Percentiles rank a stretch among this genome's conserved stretches.
phyloP scores from a whole-genome alignment of 257 asterid species.

The Nicotiana paniculata region DNA sequence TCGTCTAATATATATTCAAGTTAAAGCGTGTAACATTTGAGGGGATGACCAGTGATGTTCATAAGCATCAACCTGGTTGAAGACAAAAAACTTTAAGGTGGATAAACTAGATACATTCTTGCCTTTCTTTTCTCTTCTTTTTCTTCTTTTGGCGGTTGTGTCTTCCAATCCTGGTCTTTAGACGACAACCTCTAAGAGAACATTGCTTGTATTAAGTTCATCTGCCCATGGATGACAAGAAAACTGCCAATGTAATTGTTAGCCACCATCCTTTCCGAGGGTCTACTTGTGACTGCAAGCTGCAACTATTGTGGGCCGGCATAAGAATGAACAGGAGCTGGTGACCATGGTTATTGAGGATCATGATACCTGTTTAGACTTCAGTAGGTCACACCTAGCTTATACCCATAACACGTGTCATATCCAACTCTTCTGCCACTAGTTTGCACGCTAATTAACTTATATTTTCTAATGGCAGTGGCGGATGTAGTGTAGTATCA shows the following conservation, averaged over 20 bases:
- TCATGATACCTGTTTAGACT: not conserved
- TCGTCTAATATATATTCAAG: not conserved
- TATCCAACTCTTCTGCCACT: not conserved
- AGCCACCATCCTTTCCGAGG: not conserved
- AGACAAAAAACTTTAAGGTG: not conserved
- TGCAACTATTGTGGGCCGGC: not conserved
- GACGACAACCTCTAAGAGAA: not conserved
- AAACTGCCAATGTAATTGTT: not conserved
- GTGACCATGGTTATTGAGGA: not conserved
- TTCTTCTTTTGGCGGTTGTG: not conserved
- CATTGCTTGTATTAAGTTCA: not conserved
- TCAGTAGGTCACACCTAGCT: not conserved
- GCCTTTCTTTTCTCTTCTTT: not conserved
- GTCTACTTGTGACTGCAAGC: not conserved
- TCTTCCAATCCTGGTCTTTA: not conserved
- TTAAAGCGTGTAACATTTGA: not conserved
- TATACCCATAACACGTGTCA: not conserved
- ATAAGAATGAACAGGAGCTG: not conserved
- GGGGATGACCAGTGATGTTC: not conserved
- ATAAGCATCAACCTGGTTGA: not conserved
- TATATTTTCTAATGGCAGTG: not conserved
- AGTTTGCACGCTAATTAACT: not conserved
- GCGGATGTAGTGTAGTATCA: no score
- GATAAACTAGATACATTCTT: not conserved
- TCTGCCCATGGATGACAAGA: not conserved